Evolutionary conservation across 768 basidiomycete species (phyloP), one percentile per base, ranked within the genome.

Genomic region (Lanmaoa pseudosensibilis): DNA sequence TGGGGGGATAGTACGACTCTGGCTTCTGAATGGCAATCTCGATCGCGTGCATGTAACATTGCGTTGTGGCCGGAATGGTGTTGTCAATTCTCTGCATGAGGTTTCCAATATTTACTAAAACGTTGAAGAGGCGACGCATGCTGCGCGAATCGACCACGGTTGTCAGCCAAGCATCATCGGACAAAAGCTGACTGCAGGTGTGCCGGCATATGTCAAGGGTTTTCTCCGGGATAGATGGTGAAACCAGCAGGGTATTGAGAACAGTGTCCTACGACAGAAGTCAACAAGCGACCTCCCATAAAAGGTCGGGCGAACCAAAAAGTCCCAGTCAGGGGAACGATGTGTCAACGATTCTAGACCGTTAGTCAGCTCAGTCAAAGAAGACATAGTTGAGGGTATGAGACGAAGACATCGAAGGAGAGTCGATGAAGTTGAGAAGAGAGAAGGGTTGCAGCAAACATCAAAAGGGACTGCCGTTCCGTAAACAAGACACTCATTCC

Each of bases 91-190:
- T 68, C 33, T 69, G 72, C 61, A 67, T 65, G 54, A 73, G 67
- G 27, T 74, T 78, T 21, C 74, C 77, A 41, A 70, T 71, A 19
- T 74, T 77, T 55, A 77, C 75, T 43, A 79, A 66, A 39, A 80
- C 71, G 61, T 77, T 77, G 62, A 80, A 79, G 8, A 81, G 63
- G 7, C 78, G 75, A 52, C 76, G 78, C 4, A 73, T 60, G 50
- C 75, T 77, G 50, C 53, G 64, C 25, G 66, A 62, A 9, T 74
- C 61, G 32, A 63, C 59, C 16, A 59, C 34, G 33, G 68, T 43
- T 34, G 62, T 62, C 33, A 68, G 46, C 62, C 60, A 63, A 30
- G 58, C 58, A 30, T 72, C 64, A 30, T 62, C 63, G 13, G 68
- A 67, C 47, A 71, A 52, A 40, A 71, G 66, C 33, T 71, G 71